Evolutionary conservation across 192 early-diverging fungal genomes (phyloP).

Genomic region (Dissophora ornata): DNA sequence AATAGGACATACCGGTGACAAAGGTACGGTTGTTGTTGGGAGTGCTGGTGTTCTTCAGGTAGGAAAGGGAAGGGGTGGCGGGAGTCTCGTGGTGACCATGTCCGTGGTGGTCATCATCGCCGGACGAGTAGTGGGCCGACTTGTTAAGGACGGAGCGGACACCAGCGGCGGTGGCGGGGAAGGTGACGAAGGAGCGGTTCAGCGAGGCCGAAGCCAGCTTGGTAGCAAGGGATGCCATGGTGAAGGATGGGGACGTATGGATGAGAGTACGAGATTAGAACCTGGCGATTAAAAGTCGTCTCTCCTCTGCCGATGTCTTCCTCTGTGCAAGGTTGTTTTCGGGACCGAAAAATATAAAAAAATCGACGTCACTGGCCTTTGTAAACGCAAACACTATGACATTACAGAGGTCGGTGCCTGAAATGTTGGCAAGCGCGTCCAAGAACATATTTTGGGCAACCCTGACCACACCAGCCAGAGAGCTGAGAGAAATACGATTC

Average conservation of each 20-base stretch:
- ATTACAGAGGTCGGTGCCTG: no score
- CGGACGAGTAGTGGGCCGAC: conserved; percentile 48
- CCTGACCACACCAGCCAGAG: no score
- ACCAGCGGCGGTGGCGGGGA: conserved; percentile 56
- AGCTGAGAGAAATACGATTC: no score
- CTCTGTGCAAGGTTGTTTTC: conserved; percentile 2
- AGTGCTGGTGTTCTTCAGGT: conserved; percentile 28
- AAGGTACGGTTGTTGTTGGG: conserved; percentile 54
- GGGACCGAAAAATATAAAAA: neutral
- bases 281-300: no score
- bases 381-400: neutral
- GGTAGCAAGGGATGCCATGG: conserved; percentile 63
- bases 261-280: conserved; percentile 2
- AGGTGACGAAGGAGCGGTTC: conserved; percentile 65
- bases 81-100: conserved; percentile 50
- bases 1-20: conserved; percentile 59
- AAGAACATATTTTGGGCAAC: no score
- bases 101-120: conserved; percentile 53
- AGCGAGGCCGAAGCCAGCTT: conserved; percentile 61
- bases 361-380: conserved; percentile 5
- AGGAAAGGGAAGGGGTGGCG: conserved; percentile 31
- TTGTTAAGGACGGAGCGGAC: conserved; percentile 58
- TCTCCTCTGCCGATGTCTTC: no score
- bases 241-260: conserved; percentile 12
- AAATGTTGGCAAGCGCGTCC: no score